These are phyloP conservation scores for Zygosaccharomyces pseudobailii DNA, from an alignment of 1,139 yeast genomes.

Conservation along the genomic window DNA sequence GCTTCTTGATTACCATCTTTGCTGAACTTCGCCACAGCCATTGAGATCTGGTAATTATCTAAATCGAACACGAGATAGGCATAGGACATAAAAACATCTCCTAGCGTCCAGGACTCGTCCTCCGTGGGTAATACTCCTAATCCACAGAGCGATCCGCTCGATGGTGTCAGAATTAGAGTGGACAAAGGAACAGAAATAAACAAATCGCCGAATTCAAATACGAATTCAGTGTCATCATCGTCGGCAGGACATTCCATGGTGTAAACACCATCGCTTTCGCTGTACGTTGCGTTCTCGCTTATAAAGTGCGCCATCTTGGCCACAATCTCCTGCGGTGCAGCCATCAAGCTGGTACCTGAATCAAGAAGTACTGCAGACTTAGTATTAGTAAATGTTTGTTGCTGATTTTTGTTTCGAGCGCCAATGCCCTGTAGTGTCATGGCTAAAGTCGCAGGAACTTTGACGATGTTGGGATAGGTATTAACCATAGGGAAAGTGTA, in stretches of 20 bases:
- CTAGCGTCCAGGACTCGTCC: conserved; percentile 43
- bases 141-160: conserved; percentile 33
- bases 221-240: conserved; percentile 27
- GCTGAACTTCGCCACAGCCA: conserved; percentile 53
- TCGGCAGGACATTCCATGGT: conserved; percentile 32
- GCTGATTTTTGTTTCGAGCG: conserved; percentile 28
- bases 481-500: conserved; percentile 43
- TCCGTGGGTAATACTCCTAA: conserved; percentile 35
- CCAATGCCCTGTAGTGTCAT: conserved; percentile 43
- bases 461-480: conserved; percentile 25
- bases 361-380: conserved; percentile 51
- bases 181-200: conserved; percentile 45
- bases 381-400: conserved; percentile 26
- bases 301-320: conserved; percentile 38
- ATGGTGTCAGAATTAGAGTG: conserved; percentile 33
- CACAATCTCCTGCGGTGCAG: conserved; percentile 44
- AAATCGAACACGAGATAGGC: conserved; percentile 77
- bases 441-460: conserved; percentile 39
- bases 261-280: conserved; percentile 36
- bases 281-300: conserved; percentile 41
- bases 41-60: conserved; percentile 56
- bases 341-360: conserved; percentile 63
- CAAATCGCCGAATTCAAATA: conserved; percentile 52
- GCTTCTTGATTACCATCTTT: conserved; percentile 16
- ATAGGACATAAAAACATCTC: conserved; percentile 67